Percentiles rank a stretch among this genome's conserved stretches.
These are phyloP conservation scores for Petasospora rhodanensis DNA, from an alignment of 1,139 yeast species.

Conservation along the genomic window DNA sequence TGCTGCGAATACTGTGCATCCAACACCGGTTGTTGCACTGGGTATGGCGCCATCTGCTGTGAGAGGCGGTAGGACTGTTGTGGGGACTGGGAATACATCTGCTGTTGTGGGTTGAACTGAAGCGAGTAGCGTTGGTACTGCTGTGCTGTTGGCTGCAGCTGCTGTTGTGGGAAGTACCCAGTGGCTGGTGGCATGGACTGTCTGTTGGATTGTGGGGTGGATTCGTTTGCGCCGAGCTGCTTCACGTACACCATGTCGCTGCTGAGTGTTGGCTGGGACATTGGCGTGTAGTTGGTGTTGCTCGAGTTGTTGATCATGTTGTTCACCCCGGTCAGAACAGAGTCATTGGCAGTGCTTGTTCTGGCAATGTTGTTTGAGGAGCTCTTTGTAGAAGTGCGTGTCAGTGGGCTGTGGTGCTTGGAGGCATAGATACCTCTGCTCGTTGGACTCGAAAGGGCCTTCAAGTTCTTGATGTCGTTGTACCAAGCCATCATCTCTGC, in stretches of 20 bases:
- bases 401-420: too few relatives aligned
- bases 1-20: too few relatives aligned
- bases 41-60: conserved; percentile 9
- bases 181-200: conserved; percentile 19
- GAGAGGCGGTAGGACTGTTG: conserved; percentile 11
- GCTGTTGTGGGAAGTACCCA: conserved; percentile 8
- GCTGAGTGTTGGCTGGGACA: conserved; percentile 19
- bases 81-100: conserved; percentile 5
- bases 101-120: conserved; percentile 11
- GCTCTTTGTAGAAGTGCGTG: too few relatives aligned
- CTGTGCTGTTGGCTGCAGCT: conserved; percentile 5
- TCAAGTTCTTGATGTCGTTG: conserved; percentile 64
- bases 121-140: conserved; percentile 8
- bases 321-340: too few relatives aligned
- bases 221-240: conserved; percentile 13
- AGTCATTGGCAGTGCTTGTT: conserved; percentile 17
- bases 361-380: conserved; percentile 17
- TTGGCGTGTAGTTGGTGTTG: conserved; percentile 18
- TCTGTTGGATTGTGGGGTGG: conserved; percentile 14
- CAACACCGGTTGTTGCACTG: conserved; percentile 7
- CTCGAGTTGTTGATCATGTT: too few relatives aligned
- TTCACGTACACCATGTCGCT: conserved; percentile 23
- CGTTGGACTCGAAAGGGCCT: conserved; percentile 52
- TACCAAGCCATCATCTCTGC: conserved; percentile 82
- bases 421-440: conserved; percentile 40